These are phyloP conservation scores for Lasiosphaeris hirsuta DNA, from an alignment of 495 filamentous ascomycete species.

Conservation along the genomic window DNA sequence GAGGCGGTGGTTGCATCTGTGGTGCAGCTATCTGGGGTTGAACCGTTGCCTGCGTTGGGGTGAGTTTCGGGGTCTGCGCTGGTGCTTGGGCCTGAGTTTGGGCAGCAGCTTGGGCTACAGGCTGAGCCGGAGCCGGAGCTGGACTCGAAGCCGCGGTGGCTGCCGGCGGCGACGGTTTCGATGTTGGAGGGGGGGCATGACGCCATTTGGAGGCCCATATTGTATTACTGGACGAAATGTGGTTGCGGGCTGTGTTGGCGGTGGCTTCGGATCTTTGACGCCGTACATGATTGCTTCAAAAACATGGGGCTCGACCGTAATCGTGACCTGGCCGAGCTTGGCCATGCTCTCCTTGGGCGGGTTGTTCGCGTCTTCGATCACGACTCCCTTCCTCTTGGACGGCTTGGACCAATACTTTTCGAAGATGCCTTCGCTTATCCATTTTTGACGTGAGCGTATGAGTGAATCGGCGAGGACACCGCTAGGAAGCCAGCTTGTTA, in stretches of 20 bases:
- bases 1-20: slow-evolving; percentile 18
- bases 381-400: slow-evolving; percentile 69
- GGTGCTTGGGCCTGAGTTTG: slow-evolving; percentile 17
- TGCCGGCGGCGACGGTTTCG: slow-evolving; percentile 31
- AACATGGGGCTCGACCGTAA: slow-evolving; percentile 86
- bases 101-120: slow-evolving; percentile 13
- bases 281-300: slow-evolving; percentile 85
- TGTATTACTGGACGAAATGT: slow-evolving; percentile 61
- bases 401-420: slow-evolving; percentile 94
- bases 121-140: slow-evolving; percentile 8
- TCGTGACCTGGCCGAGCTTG: slow-evolving; percentile 73
- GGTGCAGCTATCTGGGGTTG: slow-evolving; percentile 14
- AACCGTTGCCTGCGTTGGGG: slow-evolving; percentile 5
- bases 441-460: slow-evolving; percentile 78
- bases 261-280: slow-evolving; percentile 67
- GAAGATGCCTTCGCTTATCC: slow-evolving; percentile 84
- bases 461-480: slow-evolving; percentile 82
- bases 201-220: slow-evolving; percentile 62
- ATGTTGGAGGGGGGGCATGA: slow-evolving; percentile 53
- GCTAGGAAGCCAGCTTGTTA: slow-evolving; percentile 43
- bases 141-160: slow-evolving; percentile 16
- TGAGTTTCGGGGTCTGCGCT: slow-evolving; percentile 17
- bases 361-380: slow-evolving; percentile 67
- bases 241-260: slow-evolving; percentile 23
- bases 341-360: slow-evolving; percentile 84